Percentiles rank a stretch among this genome's conserved stretches.
Conservation (phyloP, 2,329 filamentous ascomycete genomes). For the Fusarium begoniae region DNA sequence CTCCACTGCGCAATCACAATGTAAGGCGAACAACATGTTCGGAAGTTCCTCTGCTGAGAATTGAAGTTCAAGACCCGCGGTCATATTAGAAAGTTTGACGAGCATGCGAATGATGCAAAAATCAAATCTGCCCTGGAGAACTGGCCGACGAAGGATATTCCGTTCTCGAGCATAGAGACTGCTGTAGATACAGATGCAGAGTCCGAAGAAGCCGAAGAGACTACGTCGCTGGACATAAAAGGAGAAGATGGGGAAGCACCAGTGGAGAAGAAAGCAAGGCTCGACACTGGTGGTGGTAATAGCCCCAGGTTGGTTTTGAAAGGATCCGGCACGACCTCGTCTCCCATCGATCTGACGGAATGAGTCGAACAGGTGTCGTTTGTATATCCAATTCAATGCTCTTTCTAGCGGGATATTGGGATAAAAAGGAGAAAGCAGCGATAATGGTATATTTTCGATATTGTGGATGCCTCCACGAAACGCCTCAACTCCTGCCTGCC, state of each 20-base stretch:
- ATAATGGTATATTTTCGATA: slow-evolving; percentile 29
- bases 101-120: neutral
- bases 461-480: slow-evolving; percentile 21
- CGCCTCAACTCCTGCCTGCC: slow-evolving; percentile 33
- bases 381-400: neutral
- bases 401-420: too few relatives aligned
- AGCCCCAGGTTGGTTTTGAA: neutral
- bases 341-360: neutral
- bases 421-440: neutral
- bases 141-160: slow-evolving; percentile 13
- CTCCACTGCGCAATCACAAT: neutral
- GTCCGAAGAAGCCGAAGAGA: neutral
- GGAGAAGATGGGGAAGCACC: neutral
- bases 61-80: too few relatives aligned
- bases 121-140: neutral
- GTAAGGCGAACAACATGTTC: neutral
- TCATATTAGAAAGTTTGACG: neutral
- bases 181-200: neutral
- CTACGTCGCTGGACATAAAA: neutral
- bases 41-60: neutral
- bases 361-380: neutral
- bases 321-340: neutral
- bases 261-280: neutral
- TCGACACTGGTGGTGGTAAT: too few relatives aligned
- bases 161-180: slow-evolving; percentile 10